Conservation (phyloP, 2,329 filamentous ascomycete species). For the Sclerotinia spermophila region DNA sequence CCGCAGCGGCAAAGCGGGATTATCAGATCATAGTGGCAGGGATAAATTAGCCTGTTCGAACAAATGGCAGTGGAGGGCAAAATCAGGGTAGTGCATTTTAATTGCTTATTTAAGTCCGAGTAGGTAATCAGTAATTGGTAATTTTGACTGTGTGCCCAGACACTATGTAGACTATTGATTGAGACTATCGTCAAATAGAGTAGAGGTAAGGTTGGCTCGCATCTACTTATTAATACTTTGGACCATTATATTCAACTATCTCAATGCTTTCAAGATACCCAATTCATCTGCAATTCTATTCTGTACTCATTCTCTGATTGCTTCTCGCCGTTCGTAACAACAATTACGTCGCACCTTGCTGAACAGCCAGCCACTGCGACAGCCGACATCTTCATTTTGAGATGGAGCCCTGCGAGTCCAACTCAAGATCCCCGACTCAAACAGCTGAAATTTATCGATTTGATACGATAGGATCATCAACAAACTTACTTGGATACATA, state of each 20-base stretch:
- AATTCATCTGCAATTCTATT: not conserved
- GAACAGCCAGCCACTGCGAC: constrained; percentile 19
- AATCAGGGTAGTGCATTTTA: not conserved
- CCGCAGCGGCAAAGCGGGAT: not conserved
- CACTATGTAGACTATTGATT: constrained; percentile 1
- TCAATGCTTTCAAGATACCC: constrained; percentile 12
- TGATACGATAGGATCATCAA: not conserved
- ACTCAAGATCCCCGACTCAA: constrained; percentile 27
- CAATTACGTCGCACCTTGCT: constrained; percentile 9
- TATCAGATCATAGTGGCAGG: not conserved
- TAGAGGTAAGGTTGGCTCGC: too few relatives aligned
- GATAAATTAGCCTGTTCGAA: not conserved
- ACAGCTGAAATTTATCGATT: constrained; percentile 13
- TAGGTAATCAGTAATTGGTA: constrained; percentile 11
- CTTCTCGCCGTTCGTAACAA: not conserved
- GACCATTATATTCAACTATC: not conserved
- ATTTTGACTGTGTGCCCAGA: constrained; percentile 4
- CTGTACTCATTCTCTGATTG: not conserved
- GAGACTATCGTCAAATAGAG: not conserved
- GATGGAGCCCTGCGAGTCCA: constrained; percentile 36
- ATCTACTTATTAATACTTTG: not conserved
- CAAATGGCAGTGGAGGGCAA: not conserved
- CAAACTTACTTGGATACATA: constrained; percentile 6
- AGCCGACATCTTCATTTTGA: constrained; percentile 26
- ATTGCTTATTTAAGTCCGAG: constrained; percentile 12